Base-by-base conservation (phyloP, 192 early-diverging fungal genomes). In the Backusella westeae region DNA sequence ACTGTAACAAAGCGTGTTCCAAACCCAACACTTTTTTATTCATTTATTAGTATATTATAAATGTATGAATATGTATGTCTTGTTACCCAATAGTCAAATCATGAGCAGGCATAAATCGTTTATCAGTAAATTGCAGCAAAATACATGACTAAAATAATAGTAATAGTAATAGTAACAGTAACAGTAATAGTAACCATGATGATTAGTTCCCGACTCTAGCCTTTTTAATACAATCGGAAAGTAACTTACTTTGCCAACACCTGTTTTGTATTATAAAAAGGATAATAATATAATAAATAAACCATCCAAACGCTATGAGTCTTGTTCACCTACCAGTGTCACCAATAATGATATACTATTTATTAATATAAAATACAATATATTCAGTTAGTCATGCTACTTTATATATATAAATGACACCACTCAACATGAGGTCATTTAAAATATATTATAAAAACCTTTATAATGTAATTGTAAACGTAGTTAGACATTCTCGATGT, bases 271-370 rank as follows among this genome's bases (percentile, higher is more conserved):
- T 39, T 39, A 12, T 12, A 39, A 1, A n/a, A 56, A 0, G 8
- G n/a, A 56, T 6, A 56, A 56, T 2, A n/a, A 56, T 21, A 26
- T 3, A 21, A 8, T 21, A 26, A 56, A 3, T 8, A 21, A 7
- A 56, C n/a, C 19, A n/a, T 56, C 52, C 52, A 44, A 44, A 44
- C 15, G 7, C 8, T 39, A 39, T 39, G 42, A 1, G 12, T 2
- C 4, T 44, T 44, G 42, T 17, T 44, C 42, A 44, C 72, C 72
- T 88, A 90, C 88, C 88, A 63, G 93, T 92, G 84, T 94, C 93
- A 23, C 93, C 93, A 72, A 94, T 93, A 77, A 94, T 94, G 46
- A 94, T 94, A 73, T 93, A 94, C 89, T 94, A 84, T 80, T 32
- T 3, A 32, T 32, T 32, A 76, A 84, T 23, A 29, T 68, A 87